phyloP scores from a whole-genome alignment of 805 yeast species.

The Saccharomyces paradoxus region DNA sequence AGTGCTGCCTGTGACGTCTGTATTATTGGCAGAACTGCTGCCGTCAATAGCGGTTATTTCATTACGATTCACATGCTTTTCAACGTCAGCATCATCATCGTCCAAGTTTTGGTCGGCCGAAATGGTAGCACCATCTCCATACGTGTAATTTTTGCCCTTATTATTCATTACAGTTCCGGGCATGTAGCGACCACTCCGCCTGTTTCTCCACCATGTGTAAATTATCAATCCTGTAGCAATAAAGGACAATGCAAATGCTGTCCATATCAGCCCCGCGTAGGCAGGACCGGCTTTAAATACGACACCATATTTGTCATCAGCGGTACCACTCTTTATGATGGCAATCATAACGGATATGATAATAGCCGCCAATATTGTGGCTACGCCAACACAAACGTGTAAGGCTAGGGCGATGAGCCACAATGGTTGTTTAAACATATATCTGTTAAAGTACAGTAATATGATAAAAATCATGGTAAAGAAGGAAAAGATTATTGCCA shows the following conservation, averaged over 20 bases:
- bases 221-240: slow-evolving; percentile 5
- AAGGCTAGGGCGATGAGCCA: slow-evolving; percentile 1
- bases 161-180: neutral
- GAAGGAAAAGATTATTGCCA: slow-evolving; percentile 21
- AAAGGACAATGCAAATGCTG: slow-evolving; percentile 22
- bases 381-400: slow-evolving; percentile 7
- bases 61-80: neutral
- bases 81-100: neutral
- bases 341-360: slow-evolving; percentile 23
- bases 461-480: slow-evolving; percentile 13
- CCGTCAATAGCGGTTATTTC: neutral
- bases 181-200: neutral
- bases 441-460: slow-evolving; percentile 1
- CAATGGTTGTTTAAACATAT: neutral
- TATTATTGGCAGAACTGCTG: neutral
- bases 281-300: slow-evolving; percentile 19
- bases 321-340: slow-evolving; percentile 28
- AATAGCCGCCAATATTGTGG: slow-evolving; percentile 25
- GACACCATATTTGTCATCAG: slow-evolving; percentile 26
- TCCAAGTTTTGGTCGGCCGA: neutral
- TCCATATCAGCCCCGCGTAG: slow-evolving; percentile 26
- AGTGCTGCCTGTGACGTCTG: neutral
- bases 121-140: neutral
- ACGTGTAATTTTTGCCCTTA: neutral
- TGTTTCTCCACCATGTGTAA: neutral